phyloP scores from a whole-genome alignment of 768 basidiomycete genomes.

The Kondoa malvinella region DNA sequence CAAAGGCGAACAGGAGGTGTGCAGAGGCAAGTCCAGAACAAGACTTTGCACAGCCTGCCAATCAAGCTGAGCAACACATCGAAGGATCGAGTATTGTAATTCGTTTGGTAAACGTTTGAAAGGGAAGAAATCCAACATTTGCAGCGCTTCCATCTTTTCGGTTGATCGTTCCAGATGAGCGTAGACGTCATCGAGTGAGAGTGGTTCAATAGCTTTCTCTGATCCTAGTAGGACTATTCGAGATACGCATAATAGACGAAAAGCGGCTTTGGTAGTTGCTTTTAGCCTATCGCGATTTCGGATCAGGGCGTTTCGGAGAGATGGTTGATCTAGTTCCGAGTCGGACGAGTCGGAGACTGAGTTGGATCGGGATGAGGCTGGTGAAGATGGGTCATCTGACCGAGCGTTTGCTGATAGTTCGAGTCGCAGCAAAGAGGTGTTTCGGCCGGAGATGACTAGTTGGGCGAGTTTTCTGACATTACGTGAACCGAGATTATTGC shows the following conservation, averaged over 20 bases:
- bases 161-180: not conserved
- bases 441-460: constrained; percentile 15
- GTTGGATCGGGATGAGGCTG: not conserved
- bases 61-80: not conserved
- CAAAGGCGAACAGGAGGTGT: not conserved
- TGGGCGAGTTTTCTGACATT: constrained; percentile 10
- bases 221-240: constrained; percentile 7
- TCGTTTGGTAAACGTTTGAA: constrained; percentile 30
- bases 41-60: not conserved
- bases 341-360: not conserved
- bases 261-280: constrained; percentile 9
- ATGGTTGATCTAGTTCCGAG: constrained; percentile 5
- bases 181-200: not conserved
- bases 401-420: constrained; percentile 13
- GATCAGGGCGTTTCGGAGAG: constrained; percentile 8
- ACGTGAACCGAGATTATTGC: constrained; percentile 10
- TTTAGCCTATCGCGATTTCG: constrained; percentile 1
- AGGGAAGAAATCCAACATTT: constrained; percentile 35
- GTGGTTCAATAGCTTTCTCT: not conserved
- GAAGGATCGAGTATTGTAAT: not conserved
- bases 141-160: not conserved
- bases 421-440: constrained; percentile 8
- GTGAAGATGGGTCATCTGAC: not conserved
- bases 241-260: constrained; percentile 6
- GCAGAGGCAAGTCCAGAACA: not conserved